Evolutionary conservation across 768 basidiomycete genomes (phyloP).

Genomic region (Lepiota subincarnata): DNA sequence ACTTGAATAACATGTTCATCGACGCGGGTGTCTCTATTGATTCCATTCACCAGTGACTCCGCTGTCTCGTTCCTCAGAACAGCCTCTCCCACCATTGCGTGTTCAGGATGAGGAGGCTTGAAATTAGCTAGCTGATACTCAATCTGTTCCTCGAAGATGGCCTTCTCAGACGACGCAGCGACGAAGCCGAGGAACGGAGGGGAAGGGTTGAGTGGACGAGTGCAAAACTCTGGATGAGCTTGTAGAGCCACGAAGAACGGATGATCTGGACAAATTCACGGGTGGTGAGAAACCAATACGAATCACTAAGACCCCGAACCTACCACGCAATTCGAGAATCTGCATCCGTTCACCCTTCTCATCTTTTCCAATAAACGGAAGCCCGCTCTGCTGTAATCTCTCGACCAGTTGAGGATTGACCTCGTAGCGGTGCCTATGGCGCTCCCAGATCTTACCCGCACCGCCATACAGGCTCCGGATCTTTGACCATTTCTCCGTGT

Average conservation of each 20-base stretch:
- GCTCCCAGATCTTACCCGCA: slow-evolving; percentile 83
- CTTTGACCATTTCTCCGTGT: slow-evolving; percentile 67
- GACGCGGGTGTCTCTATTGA: not conserved
- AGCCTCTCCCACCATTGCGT: slow-evolving; percentile 70
- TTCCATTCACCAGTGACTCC: slow-evolving; percentile 9
- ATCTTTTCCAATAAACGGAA: slow-evolving; percentile 76
- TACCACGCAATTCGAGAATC: slow-evolving; percentile 81
- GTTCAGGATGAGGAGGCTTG: slow-evolving; percentile 71
- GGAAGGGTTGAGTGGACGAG: slow-evolving; percentile 94
- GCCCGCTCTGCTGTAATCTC: slow-evolving; percentile 60
- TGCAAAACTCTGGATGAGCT: slow-evolving; percentile 98
- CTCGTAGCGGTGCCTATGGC: slow-evolving; percentile 94
- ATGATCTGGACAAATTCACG: slow-evolving; percentile 56
- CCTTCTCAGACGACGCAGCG: slow-evolving; percentile 58
- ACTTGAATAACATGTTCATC: slow-evolving; percentile 11
- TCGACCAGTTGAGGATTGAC: slow-evolving; percentile 89
- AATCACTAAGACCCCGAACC: slow-evolving; percentile 22
- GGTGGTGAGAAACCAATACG: not conserved
- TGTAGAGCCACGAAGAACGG: slow-evolving; percentile 93
- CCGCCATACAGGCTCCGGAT: slow-evolving; percentile 81
- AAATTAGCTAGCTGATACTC: slow-evolving; percentile 57
- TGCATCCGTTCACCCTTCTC: slow-evolving; percentile 98
- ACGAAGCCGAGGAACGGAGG: slow-evolving; percentile 97
- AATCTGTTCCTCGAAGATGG: slow-evolving; percentile 68
- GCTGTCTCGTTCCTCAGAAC: slow-evolving; percentile 35